phyloP scores from a whole-genome alignment of 148 eudicot genomes.

The Chenopodium suecicum region DNA sequence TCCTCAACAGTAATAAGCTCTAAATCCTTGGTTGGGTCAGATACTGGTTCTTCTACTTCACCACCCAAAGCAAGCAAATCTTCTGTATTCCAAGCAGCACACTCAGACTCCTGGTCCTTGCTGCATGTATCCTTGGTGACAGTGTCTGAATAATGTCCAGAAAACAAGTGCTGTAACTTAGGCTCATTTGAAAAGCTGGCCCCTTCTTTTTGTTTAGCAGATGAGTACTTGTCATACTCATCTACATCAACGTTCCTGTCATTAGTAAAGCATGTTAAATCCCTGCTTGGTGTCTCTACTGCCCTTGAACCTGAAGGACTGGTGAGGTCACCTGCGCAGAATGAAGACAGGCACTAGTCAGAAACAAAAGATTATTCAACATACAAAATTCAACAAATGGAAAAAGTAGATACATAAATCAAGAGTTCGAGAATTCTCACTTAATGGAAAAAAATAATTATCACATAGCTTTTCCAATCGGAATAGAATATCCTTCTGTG shows the following conservation, averaged over 20 bases:
- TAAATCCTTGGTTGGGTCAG: not conserved
- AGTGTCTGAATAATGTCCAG: not conserved
- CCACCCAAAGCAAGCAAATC: not conserved
- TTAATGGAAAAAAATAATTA: not conserved
- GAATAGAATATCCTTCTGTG: not conserved
- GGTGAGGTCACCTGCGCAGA: constrained; percentile 3
- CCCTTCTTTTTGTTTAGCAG: no score
- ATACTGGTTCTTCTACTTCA: not conserved
- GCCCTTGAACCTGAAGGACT: not conserved
- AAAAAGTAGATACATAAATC: not conserved
- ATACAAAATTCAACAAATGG: not conserved
- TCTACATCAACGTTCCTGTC: not conserved
- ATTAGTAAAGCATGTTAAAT: constrained; percentile 1
- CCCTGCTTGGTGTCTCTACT: not conserved
- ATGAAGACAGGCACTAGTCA: not conserved
- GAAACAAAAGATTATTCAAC: no score
- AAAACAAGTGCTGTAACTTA: no score
- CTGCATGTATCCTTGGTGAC: not conserved
- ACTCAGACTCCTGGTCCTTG: constrained; percentile 8
- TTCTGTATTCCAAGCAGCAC: not conserved
- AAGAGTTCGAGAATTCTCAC: not conserved
- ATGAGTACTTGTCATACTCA: no score
- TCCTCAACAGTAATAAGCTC: not conserved
- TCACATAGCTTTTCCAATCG: not conserved
- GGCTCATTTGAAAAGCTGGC: no score